Evolutionary conservation across 306 rosid species (phyloP).

Genomic region (Dalbergia oliveri): DNA sequence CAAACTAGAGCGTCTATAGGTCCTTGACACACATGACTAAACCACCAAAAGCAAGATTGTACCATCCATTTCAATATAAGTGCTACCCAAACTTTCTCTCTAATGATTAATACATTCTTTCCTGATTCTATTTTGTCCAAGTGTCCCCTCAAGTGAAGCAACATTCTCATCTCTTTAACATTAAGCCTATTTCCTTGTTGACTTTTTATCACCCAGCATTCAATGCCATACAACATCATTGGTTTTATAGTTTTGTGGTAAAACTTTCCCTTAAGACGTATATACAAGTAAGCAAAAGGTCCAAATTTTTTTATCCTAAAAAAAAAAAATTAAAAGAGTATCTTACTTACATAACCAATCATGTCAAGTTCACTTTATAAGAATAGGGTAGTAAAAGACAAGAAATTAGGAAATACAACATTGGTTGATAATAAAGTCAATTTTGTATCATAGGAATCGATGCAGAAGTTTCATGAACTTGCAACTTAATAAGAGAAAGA

Average conservation of each 20-base stretch:
- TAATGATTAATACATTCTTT: conserved; percentile 21
- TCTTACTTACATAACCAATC: not conserved
- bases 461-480: conserved; percentile 25
- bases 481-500: not conserved
- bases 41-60: not conserved
- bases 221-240: not conserved
- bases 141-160: not conserved
- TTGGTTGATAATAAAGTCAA: conserved; percentile 11
- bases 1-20: not conserved
- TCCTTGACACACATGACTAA: not conserved
- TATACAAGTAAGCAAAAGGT: not conserved
- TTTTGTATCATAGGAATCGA: conserved; percentile 2
- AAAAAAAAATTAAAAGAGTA: not conserved
- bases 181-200: conserved; percentile 6
- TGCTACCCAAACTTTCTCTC: conserved; percentile 21
- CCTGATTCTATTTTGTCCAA: conserved; percentile 4
- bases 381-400: not conserved
- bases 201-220: not conserved
- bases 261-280: not conserved
- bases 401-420: conserved; percentile 1
- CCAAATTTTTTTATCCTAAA: not conserved
- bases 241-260: not conserved
- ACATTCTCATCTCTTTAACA: not conserved
- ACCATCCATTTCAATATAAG: not conserved
- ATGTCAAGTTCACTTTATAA: conserved; percentile 8